Conservation (phyloP, 2,329 filamentous ascomycete species). For the Fusarium caatingaense region DNA sequence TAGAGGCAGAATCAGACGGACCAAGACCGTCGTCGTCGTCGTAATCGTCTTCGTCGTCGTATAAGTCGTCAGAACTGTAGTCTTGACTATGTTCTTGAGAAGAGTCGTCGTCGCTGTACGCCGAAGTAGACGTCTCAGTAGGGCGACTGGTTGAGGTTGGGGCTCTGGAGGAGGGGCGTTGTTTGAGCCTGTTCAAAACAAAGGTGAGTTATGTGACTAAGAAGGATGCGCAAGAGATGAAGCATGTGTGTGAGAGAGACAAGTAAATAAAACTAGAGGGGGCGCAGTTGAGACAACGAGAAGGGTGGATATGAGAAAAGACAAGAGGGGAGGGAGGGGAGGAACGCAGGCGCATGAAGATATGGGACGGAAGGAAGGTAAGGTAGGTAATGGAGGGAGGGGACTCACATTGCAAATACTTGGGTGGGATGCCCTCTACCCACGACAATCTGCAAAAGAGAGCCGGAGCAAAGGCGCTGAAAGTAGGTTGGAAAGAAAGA, state of each 20-base stretch:
- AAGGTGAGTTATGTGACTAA: slow-evolving; percentile 37
- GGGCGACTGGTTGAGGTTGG: slow-evolving; percentile 39
- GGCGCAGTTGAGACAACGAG: slow-evolving; percentile 35
- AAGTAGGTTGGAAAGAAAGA: slow-evolving; percentile 32
- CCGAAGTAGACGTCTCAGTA: slow-evolving; percentile 47
- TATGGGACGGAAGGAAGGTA: slow-evolving; percentile 28
- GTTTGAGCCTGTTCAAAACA: slow-evolving; percentile 43
- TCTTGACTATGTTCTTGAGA: slow-evolving; percentile 48
- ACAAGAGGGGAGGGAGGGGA: slow-evolving; percentile 30
- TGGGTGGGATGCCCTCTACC: slow-evolving; percentile 55
- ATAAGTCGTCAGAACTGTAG: slow-evolving; percentile 52
- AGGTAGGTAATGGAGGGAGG: slow-evolving; percentile 37
- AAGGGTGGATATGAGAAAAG: slow-evolving; percentile 26
- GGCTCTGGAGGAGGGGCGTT: slow-evolving; percentile 44
- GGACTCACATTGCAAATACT: slow-evolving; percentile 59
- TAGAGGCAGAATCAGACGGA: slow-evolving; percentile 69
- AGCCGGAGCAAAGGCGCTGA: slow-evolving; percentile 58
- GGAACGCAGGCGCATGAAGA: slow-evolving; percentile 27
- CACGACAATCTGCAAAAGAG: slow-evolving; percentile 59
- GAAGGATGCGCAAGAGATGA: slow-evolving; percentile 12
- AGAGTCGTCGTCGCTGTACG: slow-evolving; percentile 55
- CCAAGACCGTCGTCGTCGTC: slow-evolving; percentile 62
- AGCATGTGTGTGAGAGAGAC: slow-evolving; percentile 22
- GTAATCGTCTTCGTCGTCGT: slow-evolving; percentile 49
- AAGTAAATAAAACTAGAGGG: slow-evolving; percentile 35